A percentile compares a stretch with the other conserved stretches of the same genome.
Conservation (phyloP, 306 rosid species). For the Prosopis cineraria region DNA sequence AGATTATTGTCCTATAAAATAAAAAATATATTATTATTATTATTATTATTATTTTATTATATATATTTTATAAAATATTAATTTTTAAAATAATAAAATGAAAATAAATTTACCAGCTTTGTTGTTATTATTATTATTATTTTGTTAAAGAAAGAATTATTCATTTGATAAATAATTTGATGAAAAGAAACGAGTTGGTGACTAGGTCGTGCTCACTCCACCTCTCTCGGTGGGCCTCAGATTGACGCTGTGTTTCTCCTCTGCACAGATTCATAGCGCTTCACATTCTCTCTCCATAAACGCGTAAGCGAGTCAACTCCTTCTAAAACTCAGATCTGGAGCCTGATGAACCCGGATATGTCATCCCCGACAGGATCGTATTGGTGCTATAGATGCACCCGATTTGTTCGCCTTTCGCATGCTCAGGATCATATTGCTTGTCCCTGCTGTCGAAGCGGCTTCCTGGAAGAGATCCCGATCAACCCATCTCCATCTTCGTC, state of each 20-base stretch:
- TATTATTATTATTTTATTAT: no score
- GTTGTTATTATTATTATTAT: no score
- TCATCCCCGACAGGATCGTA: slow-evolving; percentile 61
- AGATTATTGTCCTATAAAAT: no score
- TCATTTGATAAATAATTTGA: no score
- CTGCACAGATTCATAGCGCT: background rate
- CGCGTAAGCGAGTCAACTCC: background rate
- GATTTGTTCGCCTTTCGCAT: slow-evolving; percentile 51
- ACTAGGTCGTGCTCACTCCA: background rate
- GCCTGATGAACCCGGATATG: slow-evolving; percentile 41
- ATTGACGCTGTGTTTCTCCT: background rate
- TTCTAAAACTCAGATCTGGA: background rate
- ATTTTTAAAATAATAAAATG: no score
- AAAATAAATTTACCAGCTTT: no score
- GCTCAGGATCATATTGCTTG: slow-evolving; percentile 51
- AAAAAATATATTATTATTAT: no score
- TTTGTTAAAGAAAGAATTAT: no score
- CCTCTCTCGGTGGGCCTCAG: background rate
- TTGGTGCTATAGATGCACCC: slow-evolving; percentile 87
- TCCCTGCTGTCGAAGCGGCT: slow-evolving; percentile 77
- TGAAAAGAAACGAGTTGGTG: background rate
- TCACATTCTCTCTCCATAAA: slow-evolving; percentile 5
- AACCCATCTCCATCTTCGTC: slow-evolving; percentile 36
- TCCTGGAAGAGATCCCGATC: slow-evolving; percentile 70
- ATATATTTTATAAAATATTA: no score